Evolutionary conservation across 345 rosid species (phyloP).

Genomic region (Salix suchowensis): DNA sequence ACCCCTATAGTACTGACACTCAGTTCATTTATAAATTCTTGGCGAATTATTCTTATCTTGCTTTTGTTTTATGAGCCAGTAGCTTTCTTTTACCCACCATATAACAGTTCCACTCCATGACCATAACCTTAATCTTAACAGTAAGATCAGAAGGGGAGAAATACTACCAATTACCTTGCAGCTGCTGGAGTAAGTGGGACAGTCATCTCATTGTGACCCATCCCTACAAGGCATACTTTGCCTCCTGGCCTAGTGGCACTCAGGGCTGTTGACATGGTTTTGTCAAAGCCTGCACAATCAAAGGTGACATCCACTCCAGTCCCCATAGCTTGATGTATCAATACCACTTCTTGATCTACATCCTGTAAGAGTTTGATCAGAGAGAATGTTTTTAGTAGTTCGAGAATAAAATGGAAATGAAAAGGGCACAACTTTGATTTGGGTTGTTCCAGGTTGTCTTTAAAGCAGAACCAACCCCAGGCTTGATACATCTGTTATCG

Average conservation of each 20-base stretch:
- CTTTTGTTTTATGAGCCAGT: neutral
- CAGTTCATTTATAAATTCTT: too few species aligned
- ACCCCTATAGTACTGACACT: neutral
- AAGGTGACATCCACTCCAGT: conserved; percentile 62
- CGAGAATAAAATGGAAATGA: neutral
- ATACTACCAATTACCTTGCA: conserved; percentile 50
- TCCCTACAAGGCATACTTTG: conserved; percentile 86
- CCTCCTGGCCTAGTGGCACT: conserved; percentile 76
- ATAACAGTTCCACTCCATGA: too few species aligned
- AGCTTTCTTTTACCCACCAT: neutral
- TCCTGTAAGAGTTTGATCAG: conserved; percentile 36
- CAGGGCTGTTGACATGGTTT: conserved; percentile 84
- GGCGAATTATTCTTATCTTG: neutral
- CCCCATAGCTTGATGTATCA: conserved; percentile 58
- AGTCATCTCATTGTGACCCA: conserved; percentile 73
- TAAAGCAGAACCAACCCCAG: too few species aligned
- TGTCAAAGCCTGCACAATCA: conserved; percentile 84
- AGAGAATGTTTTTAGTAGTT: too few species aligned
- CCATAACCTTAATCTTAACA: too few species aligned
- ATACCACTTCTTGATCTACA: conserved; percentile 53
- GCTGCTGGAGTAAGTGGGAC: conserved; percentile 87
- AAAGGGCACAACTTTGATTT: too few species aligned
- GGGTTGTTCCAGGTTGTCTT: too few species aligned
- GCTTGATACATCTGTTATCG: too few species aligned
- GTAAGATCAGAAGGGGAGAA: neutral